Percentiles rank a stretch among this genome's conserved stretches.
These are phyloP conservation scores for Populus simonii DNA, from an alignment of 345 rosid genomes.

Conservation along the genomic window DNA sequence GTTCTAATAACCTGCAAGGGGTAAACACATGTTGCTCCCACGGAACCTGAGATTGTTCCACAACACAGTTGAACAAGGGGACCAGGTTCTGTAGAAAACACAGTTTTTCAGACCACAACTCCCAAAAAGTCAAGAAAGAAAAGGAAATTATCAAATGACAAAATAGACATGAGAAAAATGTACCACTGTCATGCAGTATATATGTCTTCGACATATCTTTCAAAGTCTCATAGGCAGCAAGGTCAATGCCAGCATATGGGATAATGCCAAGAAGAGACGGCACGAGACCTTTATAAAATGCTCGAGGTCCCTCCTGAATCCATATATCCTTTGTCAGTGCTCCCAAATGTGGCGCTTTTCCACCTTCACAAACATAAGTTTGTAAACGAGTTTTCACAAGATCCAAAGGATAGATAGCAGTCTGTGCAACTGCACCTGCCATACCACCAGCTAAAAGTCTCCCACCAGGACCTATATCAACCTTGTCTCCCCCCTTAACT, in stretches of 20 bases:
- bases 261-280: constrained; percentile 87
- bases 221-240: constrained; percentile 81
- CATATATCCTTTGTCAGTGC: constrained; percentile 61
- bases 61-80: constrained; percentile 86
- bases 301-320: constrained; percentile 83
- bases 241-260: constrained; percentile 95
- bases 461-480: constrained; percentile 55
- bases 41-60: constrained; percentile 81
- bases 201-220: constrained; percentile 78
- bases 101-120: neutral
- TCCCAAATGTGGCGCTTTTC: constrained; percentile 58
- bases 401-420: constrained; percentile 82
- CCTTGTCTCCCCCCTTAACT: constrained; percentile 47
- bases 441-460: constrained; percentile 78
- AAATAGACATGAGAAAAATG: constrained; percentile 5
- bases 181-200: constrained; percentile 67
- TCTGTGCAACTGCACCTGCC: constrained; percentile 94
- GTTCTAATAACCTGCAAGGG: constrained; percentile 95
- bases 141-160: constrained; percentile 1
- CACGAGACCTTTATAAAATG: constrained; percentile 80
- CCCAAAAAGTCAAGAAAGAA: neutral
- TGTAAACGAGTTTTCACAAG: constrained; percentile 94
- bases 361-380: constrained; percentile 58
- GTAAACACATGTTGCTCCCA: constrained; percentile 92
- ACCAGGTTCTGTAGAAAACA: constrained; percentile 58